Conservation (phyloP, 1,284 basidiomycete genomes). For the Trametes pubescens region DNA sequence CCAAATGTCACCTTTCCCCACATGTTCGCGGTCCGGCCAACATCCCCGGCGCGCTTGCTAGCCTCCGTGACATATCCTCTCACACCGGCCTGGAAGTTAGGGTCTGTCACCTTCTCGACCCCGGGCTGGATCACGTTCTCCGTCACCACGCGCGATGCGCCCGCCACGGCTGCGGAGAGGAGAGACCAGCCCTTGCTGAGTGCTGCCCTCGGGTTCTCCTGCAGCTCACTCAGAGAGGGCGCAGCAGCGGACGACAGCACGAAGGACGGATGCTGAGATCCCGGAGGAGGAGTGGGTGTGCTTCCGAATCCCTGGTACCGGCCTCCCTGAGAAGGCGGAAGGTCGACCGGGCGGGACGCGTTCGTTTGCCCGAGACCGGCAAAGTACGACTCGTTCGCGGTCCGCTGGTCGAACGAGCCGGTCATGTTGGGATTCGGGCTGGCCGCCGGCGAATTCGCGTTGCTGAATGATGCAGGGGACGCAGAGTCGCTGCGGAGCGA, state of each 20-base stretch:
- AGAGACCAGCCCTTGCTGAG: conserved; percentile 88
- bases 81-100: conserved; percentile 76
- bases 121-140: conserved; percentile 87
- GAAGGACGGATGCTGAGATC: conserved; percentile 64
- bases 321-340: conserved; percentile 88
- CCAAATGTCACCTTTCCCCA: conserved; percentile 80
- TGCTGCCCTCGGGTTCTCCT: conserved; percentile 80
- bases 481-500: conserved; percentile 57
- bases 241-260: conserved; percentile 74
- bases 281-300: conserved; percentile 63
- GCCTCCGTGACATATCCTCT: conserved; percentile 76
- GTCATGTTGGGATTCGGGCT: conserved; percentile 48
- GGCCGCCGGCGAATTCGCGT: conserved; percentile 49
- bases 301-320: conserved; percentile 87
- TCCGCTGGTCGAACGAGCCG: conserved; percentile 62
- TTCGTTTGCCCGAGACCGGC: conserved; percentile 76
- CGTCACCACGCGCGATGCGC: conserved; percentile 76
- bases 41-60: conserved; percentile 63
- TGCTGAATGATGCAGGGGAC: conserved; percentile 60
- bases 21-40: conserved; percentile 69
- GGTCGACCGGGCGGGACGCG: conserved; percentile 69
- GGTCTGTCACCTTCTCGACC: conserved; percentile 78
- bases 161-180: conserved; percentile 77
- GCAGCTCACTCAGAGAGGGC: conserved; percentile 76
- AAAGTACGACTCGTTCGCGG: conserved; percentile 82